These are phyloP conservation scores for Austroboletus rostrupii DNA, from an alignment of 1,284 basidiomycete species.

Conservation along the genomic window DNA sequence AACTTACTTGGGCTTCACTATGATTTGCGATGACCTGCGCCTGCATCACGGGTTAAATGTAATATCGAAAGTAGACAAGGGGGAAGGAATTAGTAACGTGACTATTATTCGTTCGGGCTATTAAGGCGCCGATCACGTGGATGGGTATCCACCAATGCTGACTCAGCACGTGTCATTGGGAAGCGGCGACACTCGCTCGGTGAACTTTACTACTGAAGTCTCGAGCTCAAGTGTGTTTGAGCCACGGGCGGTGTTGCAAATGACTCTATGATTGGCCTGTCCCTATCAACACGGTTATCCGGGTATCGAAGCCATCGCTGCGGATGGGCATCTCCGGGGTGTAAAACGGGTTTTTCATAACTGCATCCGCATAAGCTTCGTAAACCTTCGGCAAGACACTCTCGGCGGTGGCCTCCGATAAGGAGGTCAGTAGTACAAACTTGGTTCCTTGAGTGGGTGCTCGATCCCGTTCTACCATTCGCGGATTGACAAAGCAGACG, in stretches of 20 bases:
- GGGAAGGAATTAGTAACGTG: conserved; percentile 1
- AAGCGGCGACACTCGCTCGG: background rate
- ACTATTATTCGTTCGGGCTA: conserved; percentile 4
- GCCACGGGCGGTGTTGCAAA: conserved; percentile 1
- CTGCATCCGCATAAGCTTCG: conserved; percentile 87
- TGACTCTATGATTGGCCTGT: conserved; percentile 31
- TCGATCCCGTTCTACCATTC: conserved; percentile 1
- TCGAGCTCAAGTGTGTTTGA: background rate
- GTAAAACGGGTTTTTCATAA: conserved; percentile 99
- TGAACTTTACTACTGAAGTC: background rate
- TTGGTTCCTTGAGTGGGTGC: conserved; percentile 77
- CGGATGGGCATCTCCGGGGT: conserved; percentile 99
- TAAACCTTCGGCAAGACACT: conserved; percentile 78
- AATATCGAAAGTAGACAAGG: background rate
- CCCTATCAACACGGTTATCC: conserved; percentile 60
- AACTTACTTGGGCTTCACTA: conserved; percentile 28
- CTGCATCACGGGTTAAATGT: conserved; percentile 23
- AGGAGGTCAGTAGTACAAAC: conserved; percentile 86
- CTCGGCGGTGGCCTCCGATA: conserved; percentile 73
- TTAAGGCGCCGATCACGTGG: conserved; percentile 23
- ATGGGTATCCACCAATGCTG: too few species aligned
- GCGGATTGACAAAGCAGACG: conserved; percentile 22
- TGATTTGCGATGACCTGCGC: conserved; percentile 15
- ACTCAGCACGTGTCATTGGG: too few species aligned
- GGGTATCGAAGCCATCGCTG: conserved; percentile 82